Evolutionary conservation across 2,329 filamentous ascomycete genomes (phyloP).

Genomic region (Penicillium occitanis): DNA sequence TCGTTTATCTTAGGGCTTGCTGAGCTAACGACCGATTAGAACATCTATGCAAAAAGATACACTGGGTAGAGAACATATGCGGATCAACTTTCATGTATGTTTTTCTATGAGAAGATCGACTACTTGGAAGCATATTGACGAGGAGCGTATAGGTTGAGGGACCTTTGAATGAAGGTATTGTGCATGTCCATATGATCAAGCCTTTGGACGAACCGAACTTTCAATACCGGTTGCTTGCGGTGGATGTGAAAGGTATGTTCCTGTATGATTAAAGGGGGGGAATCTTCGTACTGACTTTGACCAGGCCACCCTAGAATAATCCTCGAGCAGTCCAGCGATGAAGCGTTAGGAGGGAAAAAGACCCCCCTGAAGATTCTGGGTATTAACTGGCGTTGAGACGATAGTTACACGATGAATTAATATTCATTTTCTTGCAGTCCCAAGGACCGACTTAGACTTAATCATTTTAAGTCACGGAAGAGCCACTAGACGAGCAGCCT

Average conservation of each 20-base stretch:
- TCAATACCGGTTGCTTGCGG: slow-evolving; percentile 74
- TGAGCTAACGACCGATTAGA: slow-evolving; percentile 39
- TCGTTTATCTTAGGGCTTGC: neutral
- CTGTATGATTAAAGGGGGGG: neutral
- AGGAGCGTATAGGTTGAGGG: slow-evolving; percentile 66
- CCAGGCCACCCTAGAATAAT: slow-evolving; percentile 46
- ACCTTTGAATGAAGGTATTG: slow-evolving; percentile 69
- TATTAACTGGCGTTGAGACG: slow-evolving; percentile 45
- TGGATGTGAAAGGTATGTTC: slow-evolving; percentile 69
- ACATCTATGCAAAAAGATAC: slow-evolving; percentile 68
- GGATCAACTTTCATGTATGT: slow-evolving; percentile 79
- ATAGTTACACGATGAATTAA: neutral
- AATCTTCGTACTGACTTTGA: neutral
- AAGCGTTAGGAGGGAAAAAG: slow-evolving; percentile 37
- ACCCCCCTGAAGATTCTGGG: slow-evolving; percentile 52
- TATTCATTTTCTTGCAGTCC: neutral
- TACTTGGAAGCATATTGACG: neutral
- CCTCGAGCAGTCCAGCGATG: slow-evolving; percentile 47
- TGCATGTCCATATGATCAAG: slow-evolving; percentile 75
- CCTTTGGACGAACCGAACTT: slow-evolving; percentile 64
- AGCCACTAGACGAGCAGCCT: neutral
- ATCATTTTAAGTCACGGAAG: too few relatives aligned
- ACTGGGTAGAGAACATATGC: slow-evolving; percentile 74
- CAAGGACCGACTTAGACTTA: too few relatives aligned
- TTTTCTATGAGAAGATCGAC: too few relatives aligned